These are phyloP conservation scores for Penicillium crustosum DNA, from an alignment of 2,329 filamentous ascomycete species.

Conservation along the genomic window DNA sequence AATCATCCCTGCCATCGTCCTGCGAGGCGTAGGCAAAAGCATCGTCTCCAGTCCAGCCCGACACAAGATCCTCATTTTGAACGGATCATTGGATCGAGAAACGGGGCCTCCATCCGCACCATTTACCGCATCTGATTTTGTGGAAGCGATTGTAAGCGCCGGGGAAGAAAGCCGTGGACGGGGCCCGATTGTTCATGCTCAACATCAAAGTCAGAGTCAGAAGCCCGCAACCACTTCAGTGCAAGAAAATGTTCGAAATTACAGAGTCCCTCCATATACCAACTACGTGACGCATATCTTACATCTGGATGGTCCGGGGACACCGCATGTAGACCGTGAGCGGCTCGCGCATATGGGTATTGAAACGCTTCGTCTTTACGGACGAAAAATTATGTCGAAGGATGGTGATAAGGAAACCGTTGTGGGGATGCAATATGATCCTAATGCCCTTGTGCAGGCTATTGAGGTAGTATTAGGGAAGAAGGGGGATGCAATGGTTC, in stretches of 20 bases:
- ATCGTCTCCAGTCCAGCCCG: slow-evolving; percentile 54
- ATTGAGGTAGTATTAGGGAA: slow-evolving; percentile 74
- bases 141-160: slow-evolving; percentile 74
- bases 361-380: slow-evolving; percentile 74
- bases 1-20: slow-evolving; percentile 76
- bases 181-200: slow-evolving; percentile 6
- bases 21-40: slow-evolving; percentile 71
- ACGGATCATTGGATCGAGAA: slow-evolving; percentile 81
- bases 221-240: slow-evolving; percentile 8
- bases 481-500: slow-evolving; percentile 53
- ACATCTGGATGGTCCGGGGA: slow-evolving; percentile 69
- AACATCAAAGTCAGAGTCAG: slow-evolving; percentile 4
- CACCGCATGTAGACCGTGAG: slow-evolving; percentile 68
- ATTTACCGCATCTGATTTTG: slow-evolving; percentile 76
- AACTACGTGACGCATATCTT: slow-evolving; percentile 81
- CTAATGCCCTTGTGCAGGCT: slow-evolving; percentile 69
- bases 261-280: slow-evolving; percentile 51
- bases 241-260: slow-evolving; percentile 12
- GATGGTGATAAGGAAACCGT: slow-evolving; percentile 51
- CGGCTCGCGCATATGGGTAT: slow-evolving; percentile 68
- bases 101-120: slow-evolving; percentile 68
- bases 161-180: slow-evolving; percentile 65
- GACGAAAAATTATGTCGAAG: slow-evolving; percentile 53
- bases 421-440: slow-evolving; percentile 68
- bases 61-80: slow-evolving; percentile 80